A percentile compares a stretch with the other conserved stretches of the same genome.
Evolutionary conservation across 2,329 filamentous ascomycete species (phyloP).

Genomic region (Botryosphaeria dothidea): DNA sequence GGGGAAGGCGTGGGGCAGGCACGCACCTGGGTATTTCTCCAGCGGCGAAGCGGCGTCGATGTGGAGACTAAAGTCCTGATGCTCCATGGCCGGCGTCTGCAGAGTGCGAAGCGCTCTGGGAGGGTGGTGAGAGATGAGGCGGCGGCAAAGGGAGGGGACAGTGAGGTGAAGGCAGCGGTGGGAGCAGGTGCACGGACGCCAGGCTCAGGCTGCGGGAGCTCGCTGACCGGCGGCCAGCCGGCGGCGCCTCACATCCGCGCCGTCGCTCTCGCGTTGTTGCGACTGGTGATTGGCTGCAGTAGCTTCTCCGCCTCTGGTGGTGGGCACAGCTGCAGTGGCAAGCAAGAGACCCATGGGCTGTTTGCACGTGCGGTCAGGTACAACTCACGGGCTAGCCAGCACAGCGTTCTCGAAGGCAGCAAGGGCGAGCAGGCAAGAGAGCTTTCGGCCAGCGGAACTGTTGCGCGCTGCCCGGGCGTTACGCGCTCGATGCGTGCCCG

Average conservation of each 20-base stretch:
- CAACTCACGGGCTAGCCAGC: not conserved
- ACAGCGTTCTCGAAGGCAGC: not conserved
- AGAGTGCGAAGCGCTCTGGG: constrained; percentile 7
- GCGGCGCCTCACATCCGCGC: not conserved
- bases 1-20: constrained; percentile 7
- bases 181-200: not conserved
- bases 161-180: not conserved
- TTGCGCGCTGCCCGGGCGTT: not conserved
- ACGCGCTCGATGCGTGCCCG: constrained; percentile 2
- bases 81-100: constrained; percentile 6
- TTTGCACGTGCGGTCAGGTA: not conserved
- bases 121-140: not conserved
- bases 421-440: not conserved
- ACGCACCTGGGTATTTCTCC: constrained; percentile 43
- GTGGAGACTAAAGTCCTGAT: constrained; percentile 37
- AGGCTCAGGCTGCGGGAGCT: not conserved
- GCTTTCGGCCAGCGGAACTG: not conserved
- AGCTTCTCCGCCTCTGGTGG: not conserved
- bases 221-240: not conserved
- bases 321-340: not conserved
- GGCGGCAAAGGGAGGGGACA: constrained; percentile 7
- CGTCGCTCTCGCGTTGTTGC: not conserved
- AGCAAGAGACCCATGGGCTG: not conserved
- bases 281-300: not conserved
- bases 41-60: constrained; percentile 33